Percentiles rank a stretch among this genome's conserved stretches.
Evolutionary conservation across 2,329 filamentous ascomycete species (phyloP).

Genomic region (Diaporthe destruens): DNA sequence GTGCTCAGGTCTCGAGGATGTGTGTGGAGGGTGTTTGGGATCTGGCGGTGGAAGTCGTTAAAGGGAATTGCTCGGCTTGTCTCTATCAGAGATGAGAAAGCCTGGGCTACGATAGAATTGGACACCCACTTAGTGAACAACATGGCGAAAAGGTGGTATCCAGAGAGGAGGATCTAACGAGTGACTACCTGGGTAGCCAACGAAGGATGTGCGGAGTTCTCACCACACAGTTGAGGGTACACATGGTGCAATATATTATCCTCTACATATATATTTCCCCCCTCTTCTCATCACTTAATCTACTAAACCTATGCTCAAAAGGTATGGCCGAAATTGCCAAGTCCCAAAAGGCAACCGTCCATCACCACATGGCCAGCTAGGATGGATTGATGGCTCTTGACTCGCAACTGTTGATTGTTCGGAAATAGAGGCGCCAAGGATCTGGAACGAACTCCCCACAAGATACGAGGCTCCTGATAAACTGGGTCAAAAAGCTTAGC

Average conservation of each 20-base stretch:
- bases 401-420: constrained; percentile 2
- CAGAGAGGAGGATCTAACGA: background rate
- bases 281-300: background rate
- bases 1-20: constrained; percentile 11
- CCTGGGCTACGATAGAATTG: constrained; percentile 20
- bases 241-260: background rate
- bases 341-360: constrained; percentile 11
- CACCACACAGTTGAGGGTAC: background rate
- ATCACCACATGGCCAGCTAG: constrained; percentile 1
- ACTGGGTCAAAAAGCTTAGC: constrained; percentile 20
- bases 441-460: constrained; percentile 19
- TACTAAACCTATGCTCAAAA: background rate
- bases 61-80: constrained; percentile 28
- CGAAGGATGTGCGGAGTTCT: constrained; percentile 6
- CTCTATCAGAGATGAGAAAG: constrained; percentile 13
- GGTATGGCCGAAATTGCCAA: constrained; percentile 20
- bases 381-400: constrained; percentile 10
- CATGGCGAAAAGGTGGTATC: background rate
- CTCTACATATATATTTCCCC: background rate
- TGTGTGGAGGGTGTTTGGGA: background rate
- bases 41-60: constrained; percentile 2
- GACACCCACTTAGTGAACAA: constrained; percentile 25
- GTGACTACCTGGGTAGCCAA: background rate
- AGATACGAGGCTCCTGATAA: constrained; percentile 24
- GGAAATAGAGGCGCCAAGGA: constrained; percentile 23